Base-by-base conservation (phyloP, 2,329 filamentous ascomycete genomes). In the Ophiostoma fasciatum region DNA sequence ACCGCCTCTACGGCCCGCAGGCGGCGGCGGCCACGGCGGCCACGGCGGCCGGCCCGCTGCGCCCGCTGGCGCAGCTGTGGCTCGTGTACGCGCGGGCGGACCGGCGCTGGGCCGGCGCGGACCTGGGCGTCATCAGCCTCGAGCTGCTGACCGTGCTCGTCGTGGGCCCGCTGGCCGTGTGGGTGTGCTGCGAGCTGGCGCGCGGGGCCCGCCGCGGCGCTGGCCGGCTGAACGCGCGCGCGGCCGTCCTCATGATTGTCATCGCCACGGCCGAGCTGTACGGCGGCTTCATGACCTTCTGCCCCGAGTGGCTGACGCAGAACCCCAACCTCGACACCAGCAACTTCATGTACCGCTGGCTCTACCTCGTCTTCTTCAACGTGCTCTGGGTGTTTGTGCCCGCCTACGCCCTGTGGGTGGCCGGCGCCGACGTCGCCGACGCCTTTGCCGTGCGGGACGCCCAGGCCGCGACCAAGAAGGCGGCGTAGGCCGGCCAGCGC, bases 201-300 rank as follows among this genome's bases (percentile, higher is more conserved):
- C 67, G 60, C 21, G 34, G 37, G 37, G 15, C n/a, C 5, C 6
- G 12, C 12, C 26, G 26, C 2, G n/a, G 54, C 61, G 60, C 45
- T 13, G 22, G 22, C 22, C 11, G 23, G 3, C 23, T 25, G 11
- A 63, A 71, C 44, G 58, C 63, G 32, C 66, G 63, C 43, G 64
- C 62, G 31, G 72, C 68, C 47, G 63, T 78, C 44, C 63, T 69
- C 60, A 77, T 80, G 64, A 64, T 74, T 40, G 59, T 79, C 15
- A 56, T 79, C 29, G 75, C 75, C 19, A 78, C 73, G 4, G 71
- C 66, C 38, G 75, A 80, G 61, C 48, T 80, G 6, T 80, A 79
- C 46, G 75, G 74, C 45, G 71, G 74, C 14, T 80, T 74, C 57
- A 78, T 80, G 69, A 80, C 75, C 0, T 80, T 80, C 50, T 74